phyloP scores from a whole-genome alignment of 2,329 filamentous ascomycete genomes.

The Grosmannia penicillata region DNA sequence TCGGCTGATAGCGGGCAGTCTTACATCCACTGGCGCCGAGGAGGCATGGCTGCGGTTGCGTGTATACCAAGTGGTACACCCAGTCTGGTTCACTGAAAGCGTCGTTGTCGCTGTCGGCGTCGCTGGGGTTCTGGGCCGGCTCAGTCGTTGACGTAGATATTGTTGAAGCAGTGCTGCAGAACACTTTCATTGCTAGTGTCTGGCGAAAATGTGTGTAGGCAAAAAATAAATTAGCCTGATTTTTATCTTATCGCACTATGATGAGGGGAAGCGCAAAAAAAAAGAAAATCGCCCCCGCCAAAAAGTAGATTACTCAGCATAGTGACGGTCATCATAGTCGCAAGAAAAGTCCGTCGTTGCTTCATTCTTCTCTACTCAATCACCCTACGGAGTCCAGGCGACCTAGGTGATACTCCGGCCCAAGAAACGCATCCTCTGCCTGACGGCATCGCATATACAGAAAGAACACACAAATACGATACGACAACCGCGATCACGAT shows the following conservation, averaged over 20 bases:
- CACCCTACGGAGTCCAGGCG: not conserved
- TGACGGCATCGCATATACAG: not conserved
- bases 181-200: not conserved
- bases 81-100: too few species aligned
- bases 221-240: slow-evolving; percentile 1
- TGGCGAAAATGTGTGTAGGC: not conserved
- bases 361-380: too few species aligned
- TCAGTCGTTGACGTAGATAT: too few species aligned
- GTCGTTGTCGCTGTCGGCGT: too few species aligned
- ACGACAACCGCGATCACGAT: slow-evolving; percentile 22
- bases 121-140: too few species aligned
- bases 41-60: slow-evolving; percentile 5
- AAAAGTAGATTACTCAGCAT: slow-evolving; percentile 1
- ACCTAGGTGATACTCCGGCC: not conserved
- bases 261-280: not conserved
- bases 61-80: too few species aligned
- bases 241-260: slow-evolving; percentile 1
- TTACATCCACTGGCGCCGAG: slow-evolving; percentile 20
- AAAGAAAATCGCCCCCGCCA: slow-evolving; percentile 2
- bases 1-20: slow-evolving; percentile 9
- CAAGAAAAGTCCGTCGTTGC: too few species aligned
- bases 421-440: too few species aligned
- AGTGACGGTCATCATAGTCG: not conserved
- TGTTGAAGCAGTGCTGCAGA: too few species aligned
- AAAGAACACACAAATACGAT: not conserved